These are phyloP conservation scores for Penicillium sp. DNA, from an alignment of 2,329 filamentous ascomycete species.

Conservation along the genomic window DNA sequence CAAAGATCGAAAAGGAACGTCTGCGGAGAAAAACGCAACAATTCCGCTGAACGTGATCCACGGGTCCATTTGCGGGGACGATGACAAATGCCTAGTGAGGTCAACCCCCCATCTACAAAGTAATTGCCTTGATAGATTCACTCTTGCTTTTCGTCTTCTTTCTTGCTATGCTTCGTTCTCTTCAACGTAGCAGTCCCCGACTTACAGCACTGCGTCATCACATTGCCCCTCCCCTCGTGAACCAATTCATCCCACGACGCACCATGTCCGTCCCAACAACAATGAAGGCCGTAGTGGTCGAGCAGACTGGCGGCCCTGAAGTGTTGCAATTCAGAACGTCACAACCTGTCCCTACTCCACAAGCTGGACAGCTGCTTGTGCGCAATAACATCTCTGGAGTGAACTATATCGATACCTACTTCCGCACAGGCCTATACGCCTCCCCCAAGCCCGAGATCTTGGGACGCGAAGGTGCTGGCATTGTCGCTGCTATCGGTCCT, in stretches of 20 bases:
- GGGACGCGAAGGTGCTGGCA: slow-evolving; percentile 76
- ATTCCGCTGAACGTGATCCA: not conserved
- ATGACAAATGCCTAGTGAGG: slow-evolving; percentile 6
- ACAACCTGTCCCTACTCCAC: slow-evolving; percentile 66
- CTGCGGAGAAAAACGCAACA: not conserved
- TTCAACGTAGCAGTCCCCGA: slow-evolving; percentile 15
- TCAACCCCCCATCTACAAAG: not conserved
- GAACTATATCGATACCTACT: slow-evolving; percentile 92
- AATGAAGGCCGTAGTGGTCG: slow-evolving; percentile 72
- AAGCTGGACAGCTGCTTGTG: slow-evolving; percentile 72
- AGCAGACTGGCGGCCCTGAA: slow-evolving; percentile 69
- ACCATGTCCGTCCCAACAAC: slow-evolving; percentile 56
- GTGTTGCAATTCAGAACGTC: slow-evolving; percentile 70
- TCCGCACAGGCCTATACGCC: slow-evolving; percentile 79
- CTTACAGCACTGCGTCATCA: slow-evolving; percentile 18
- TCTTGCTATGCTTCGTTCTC: slow-evolving; percentile 14
- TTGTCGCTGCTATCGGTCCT: slow-evolving; percentile 60
- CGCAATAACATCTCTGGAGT: slow-evolving; percentile 78
- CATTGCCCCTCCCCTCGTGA: slow-evolving; percentile 3
- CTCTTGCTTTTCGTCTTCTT: not conserved
- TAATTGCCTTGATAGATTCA: no score
- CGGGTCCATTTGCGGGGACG: slow-evolving; percentile 1
- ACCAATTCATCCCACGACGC: slow-evolving; percentile 33
- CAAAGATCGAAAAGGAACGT: not conserved
- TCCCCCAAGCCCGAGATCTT: slow-evolving; percentile 70